Base-by-base conservation (phyloP, 192 early-diverging fungal species). In the Backusella mclennaniae region DNA sequence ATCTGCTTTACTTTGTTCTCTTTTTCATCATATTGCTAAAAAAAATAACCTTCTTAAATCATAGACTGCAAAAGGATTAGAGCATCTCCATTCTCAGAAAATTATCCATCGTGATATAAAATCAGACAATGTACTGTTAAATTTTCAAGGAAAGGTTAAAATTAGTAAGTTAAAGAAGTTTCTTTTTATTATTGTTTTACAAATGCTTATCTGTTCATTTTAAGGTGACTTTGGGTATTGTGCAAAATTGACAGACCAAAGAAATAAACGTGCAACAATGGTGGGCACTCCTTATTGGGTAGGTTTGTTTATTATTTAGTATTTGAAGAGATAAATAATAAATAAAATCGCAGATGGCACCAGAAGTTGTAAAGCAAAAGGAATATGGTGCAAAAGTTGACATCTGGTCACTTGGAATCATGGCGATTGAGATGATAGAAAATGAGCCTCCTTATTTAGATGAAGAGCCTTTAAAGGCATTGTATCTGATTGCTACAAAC, bases 371-470 rank as follows among this genome's bases (percentile, higher is more conserved):
- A 23, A 95, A 88, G 72, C 93, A 92, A 73, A 95, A 96, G 82
- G 93, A 96, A 78, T 99, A 99, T 81, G 93, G 94, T 1, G 83
- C 93, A 68, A 97, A 96, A 79, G 95, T 98, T 35, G 97, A 99
- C 77, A 92, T 99, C 44, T 99, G 97, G 97, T 96, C 95, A 19
- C 78, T 97, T 49, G 97, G 97, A 11, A 97, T 98, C 83, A 96
- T 98, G 96, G 94, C 93, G 8, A 97, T 99, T 73, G 97, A 99
- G 80, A 98, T 97, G 96, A 87, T 98, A 67, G 97, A 99, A 80
- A 94, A 94, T 38, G 95, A 99, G 80, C 97, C 97, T 68, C 97
- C 97, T 36, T 99, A 99, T 85, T 81, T 99, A 67, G 91, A 99
- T 76, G 96, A 97, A 79, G 92, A 97, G 69, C 97, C 97, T n/a